Percentiles rank a stretch among this genome's conserved stretches.
These are phyloP conservation scores for Fraxinus sp. DNA, from an alignment of 305 asterid species.

Conservation along the genomic window DNA sequence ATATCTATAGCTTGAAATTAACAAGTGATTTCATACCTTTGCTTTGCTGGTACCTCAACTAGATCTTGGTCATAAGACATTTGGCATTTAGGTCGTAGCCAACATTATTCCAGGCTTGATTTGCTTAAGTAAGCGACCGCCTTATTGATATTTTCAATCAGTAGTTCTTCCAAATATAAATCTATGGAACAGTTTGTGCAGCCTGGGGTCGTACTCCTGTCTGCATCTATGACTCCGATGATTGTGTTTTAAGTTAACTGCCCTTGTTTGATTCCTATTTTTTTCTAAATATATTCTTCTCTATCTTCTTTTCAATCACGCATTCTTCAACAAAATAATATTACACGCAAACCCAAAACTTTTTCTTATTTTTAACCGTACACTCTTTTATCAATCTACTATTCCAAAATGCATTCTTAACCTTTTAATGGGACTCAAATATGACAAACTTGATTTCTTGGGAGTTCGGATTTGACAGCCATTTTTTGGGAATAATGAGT, in stretches of 20 bases:
- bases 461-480: neutral
- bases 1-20: too few species aligned
- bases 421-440: too few species aligned
- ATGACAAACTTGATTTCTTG: constrained; percentile 3
- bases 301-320: too few species aligned
- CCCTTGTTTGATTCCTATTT: too few species aligned
- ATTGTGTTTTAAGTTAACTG: neutral
- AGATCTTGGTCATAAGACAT: neutral
- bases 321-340: too few species aligned
- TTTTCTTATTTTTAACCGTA: too few species aligned
- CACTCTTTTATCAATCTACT: too few species aligned
- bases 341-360: too few species aligned
- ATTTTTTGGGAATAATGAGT: too few species aligned
- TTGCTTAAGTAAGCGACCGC: neutral
- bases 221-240: neutral
- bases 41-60: neutral
- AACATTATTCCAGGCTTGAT: too few species aligned
- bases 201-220: constrained; percentile 3
- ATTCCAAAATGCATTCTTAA: too few species aligned
- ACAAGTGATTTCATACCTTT: neutral
- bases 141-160: neutral
- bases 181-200: neutral
- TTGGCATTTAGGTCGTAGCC: neutral
- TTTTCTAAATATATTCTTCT: too few species aligned
- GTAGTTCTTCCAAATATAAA: neutral